Percentiles rank a stretch among this genome's conserved stretches.
Evolutionary conservation across 1,284 basidiomycete species (phyloP).

Genomic region (Polyporus tsugae): DNA sequence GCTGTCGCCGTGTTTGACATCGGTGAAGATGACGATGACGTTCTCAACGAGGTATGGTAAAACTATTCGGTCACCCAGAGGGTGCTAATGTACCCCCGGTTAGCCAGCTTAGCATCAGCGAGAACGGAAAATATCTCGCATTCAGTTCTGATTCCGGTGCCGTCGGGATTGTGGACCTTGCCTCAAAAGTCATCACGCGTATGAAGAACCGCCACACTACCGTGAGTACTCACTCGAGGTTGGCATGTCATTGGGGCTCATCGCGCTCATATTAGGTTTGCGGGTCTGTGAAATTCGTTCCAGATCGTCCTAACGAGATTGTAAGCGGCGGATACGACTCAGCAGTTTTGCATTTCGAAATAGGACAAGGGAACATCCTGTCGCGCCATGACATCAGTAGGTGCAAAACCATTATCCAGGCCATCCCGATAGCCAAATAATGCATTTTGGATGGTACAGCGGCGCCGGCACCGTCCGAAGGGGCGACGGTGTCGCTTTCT

Average conservation of each 20-base stretch:
- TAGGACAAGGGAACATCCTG: slow-evolving; percentile 60
- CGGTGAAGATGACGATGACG: slow-evolving; percentile 62
- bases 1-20: slow-evolving; percentile 53
- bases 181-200: slow-evolving; percentile 51
- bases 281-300: slow-evolving; percentile 71
- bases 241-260: neutral
- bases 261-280: slow-evolving; percentile 62
- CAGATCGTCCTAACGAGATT: slow-evolving; percentile 71
- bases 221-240: slow-evolving; percentile 49
- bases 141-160: slow-evolving; percentile 74
- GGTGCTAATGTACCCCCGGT: slow-evolving; percentile 38
- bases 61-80: slow-evolving; percentile 10
- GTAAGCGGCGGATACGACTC: slow-evolving; percentile 82
- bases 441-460: slow-evolving; percentile 42
- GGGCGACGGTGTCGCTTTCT: slow-evolving; percentile 58
- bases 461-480: slow-evolving; percentile 48
- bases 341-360: slow-evolving; percentile 73
- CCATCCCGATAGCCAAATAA: neutral
- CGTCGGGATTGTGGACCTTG: slow-evolving; percentile 70
- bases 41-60: slow-evolving; percentile 68
- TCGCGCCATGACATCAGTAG: slow-evolving; percentile 68
- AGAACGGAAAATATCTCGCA: slow-evolving; percentile 63
- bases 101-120: slow-evolving; percentile 68
- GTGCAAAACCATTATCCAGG: slow-evolving; percentile 29
- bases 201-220: slow-evolving; percentile 72